Evolutionary conservation across 805 yeast genomes (phyloP), one percentile per base, ranked within the genome.

Genomic region (Tetrapisispora pingtungensis): DNA sequence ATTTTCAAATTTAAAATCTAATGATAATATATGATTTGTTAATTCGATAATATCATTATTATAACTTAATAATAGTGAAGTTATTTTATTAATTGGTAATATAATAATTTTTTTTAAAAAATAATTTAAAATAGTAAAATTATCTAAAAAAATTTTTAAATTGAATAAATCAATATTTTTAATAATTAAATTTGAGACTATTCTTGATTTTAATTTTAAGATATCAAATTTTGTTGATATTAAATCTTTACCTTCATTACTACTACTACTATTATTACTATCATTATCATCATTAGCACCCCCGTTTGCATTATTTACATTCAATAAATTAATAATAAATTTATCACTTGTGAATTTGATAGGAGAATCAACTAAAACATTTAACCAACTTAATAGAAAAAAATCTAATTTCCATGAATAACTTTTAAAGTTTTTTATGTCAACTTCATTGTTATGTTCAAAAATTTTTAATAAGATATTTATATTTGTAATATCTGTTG

Each of bases 361-460:
- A 0, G 97, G 97, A 0, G 80, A 76, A n/a, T 84, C 64, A 0
- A 79, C 72, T 19, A 88, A 64, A 10, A 81, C 76, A 0, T 81
- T 72, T 10, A 86, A 68, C 95, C 96, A 89, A 3, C 83, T 65
- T 8, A 87, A 61, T 35, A 78, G 56, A 10, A 80, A 61, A 45
- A 67, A 79, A 31, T 64, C 56, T 27, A 67, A 67, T 40, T 72
- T 68, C 84, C 82, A 77, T 7, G 49, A 26, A 27, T 37, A 37
- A n/a, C 19, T 24, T 27, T 27, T 10, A 10, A 5, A 24, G n/a
- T n/a, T n/a, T n/a, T n/a, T n/a, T n/a, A n/a, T n/a, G n/a, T n/a
- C n/a, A n/a, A n/a, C n/a, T n/a, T n/a, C n/a, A n/a, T 28, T 37
- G 27, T 37, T 37, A 17, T 15, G 12, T 27, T 37, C 20, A n/a